A percentile compares a stretch with the other conserved stretches of the same genome.
phyloP scores from a whole-genome alignment of 2,329 filamentous ascomycete genomes.

The Diplocarpon mali region DNA sequence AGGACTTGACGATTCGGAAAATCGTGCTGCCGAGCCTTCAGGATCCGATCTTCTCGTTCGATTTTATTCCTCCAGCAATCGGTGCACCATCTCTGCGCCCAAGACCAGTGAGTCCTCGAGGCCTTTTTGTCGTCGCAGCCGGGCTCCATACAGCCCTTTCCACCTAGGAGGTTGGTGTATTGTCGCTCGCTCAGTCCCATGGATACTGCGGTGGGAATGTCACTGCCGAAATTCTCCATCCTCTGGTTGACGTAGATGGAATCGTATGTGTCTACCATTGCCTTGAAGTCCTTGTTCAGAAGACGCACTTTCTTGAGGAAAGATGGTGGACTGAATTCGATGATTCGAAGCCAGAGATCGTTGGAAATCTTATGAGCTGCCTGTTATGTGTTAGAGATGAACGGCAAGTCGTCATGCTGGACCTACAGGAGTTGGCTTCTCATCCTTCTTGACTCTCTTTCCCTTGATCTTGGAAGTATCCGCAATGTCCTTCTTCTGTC shows the following conservation, averaged over 20 bases:
- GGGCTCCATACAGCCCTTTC: conserved; percentile 22
- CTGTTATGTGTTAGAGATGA: conserved; percentile 9
- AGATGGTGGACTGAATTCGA: conserved; percentile 24
- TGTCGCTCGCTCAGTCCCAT: conserved; percentile 18
- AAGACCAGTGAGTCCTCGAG: conserved; percentile 26
- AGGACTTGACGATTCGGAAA: conserved; percentile 14
- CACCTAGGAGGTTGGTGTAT: conserved; percentile 24
- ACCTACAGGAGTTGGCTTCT: conserved; percentile 16
- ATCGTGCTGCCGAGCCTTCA: conserved; percentile 18
- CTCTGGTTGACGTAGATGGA: conserved; percentile 24
- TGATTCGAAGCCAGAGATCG: conserved; percentile 23
- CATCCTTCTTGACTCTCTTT: conserved; percentile 4
- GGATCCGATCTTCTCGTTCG: conserved; percentile 23
- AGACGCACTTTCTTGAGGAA: conserved; percentile 24
- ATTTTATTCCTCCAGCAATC: conserved; percentile 23
- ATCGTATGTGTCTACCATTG: conserved; percentile 16
- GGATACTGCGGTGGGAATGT: conserved; percentile 18
- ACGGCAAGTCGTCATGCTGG: background rate
- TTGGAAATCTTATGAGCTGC: conserved; percentile 7
- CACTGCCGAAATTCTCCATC: conserved; percentile 22
- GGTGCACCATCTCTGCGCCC: conserved; percentile 24
- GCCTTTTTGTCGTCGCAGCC: conserved; percentile 19
- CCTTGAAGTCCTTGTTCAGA: conserved; percentile 15
- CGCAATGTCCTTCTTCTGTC: conserved; percentile 1
- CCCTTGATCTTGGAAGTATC: background rate